Evolutionary conservation across 2,329 filamentous ascomycete species (phyloP), one percentile per base, ranked within the genome.

Genomic region (Conoideocrella luteorostrata): DNA sequence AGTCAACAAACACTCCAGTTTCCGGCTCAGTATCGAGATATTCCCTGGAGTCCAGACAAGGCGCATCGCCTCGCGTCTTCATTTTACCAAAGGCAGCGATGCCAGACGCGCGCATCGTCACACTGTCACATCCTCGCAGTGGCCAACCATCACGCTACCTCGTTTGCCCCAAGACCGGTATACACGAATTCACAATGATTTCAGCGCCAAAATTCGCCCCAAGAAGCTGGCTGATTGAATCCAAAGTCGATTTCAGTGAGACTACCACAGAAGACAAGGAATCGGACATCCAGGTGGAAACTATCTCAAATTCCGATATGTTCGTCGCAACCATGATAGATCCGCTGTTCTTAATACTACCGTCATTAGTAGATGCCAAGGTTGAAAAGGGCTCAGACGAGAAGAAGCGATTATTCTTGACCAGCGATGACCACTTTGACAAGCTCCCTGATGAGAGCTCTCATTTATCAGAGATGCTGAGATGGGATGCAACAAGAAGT

Each of bases 261-360:
- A 49, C 58, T 10, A 47, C 53, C 9, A 20, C 48, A 23, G 45
- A 48, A 15, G 42, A 46, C 7, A 54, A 49, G 28, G 39, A 47
- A n/a, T 40, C 49, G 53, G 41, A 43, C 33, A 43, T 26, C 4
- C 51, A 52, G 21, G 50, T 53, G 24, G 53, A 59, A 21, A 53
- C 88, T 20, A 75, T 81, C 26, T 81, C 82, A 55, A 74, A 73
- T 34, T 80, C 88, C 26, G 81, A 89, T 47, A 67, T 97, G n/a
- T 84, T 86, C 55, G 66, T 97, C 47, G 88, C 91, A 7, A 95
- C 93, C 1, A 78, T 81, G 2, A 71, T 95, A 43, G 93, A 98
- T 61, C 77, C 87, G 5, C 59, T 96, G 3, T 97, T 97, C 66
- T 71, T 97, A 40, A 60, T 95, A 4, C 69, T 97, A 2, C 86